Conservation (phyloP, 208 protist species). For the Trypanosoma cruzi region DNA sequence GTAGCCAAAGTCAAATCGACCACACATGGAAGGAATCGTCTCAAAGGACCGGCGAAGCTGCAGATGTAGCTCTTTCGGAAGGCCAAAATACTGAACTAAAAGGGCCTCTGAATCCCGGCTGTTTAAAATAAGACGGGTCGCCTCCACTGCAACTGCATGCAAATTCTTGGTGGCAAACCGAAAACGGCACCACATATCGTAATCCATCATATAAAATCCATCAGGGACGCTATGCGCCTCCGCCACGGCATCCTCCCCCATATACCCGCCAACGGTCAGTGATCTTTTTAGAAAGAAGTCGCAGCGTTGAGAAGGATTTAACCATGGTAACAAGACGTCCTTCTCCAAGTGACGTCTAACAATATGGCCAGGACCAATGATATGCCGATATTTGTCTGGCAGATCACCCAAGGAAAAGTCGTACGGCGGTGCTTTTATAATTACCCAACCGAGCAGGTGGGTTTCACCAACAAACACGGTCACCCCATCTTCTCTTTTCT, state of each 20-base stretch:
- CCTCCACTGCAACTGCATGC: slow-evolving; percentile 68
- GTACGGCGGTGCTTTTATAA: slow-evolving; percentile 46
- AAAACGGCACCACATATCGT: slow-evolving; percentile 77
- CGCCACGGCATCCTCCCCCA: slow-evolving; percentile 33
- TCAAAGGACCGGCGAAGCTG: slow-evolving; percentile 61
- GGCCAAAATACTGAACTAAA: slow-evolving; percentile 75
- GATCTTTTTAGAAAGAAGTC: slow-evolving; percentile 70
- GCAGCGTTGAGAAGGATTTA: slow-evolving; percentile 40
- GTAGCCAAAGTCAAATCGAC: slow-evolving; percentile 84
- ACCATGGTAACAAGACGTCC: slow-evolving; percentile 57
- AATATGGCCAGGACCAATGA: slow-evolving; percentile 47
- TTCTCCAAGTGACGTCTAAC: slow-evolving; percentile 41
- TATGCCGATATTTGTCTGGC: slow-evolving; percentile 57
- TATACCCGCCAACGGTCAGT: slow-evolving; percentile 33
- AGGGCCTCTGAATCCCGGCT: slow-evolving; percentile 52
- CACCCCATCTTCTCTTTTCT: slow-evolving; percentile 16
- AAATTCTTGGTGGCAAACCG: slow-evolving; percentile 59
- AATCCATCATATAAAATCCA: slow-evolving; percentile 78
- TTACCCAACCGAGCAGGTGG: slow-evolving; percentile 65
- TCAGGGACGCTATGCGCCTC: slow-evolving; percentile 47
- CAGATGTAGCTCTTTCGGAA: slow-evolving; percentile 66
- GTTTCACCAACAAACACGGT: slow-evolving; percentile 44
- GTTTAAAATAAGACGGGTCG: slow-evolving; percentile 54
- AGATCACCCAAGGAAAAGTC: slow-evolving; percentile 55
- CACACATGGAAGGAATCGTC: slow-evolving; percentile 52